Evolutionary conservation across 2,329 filamentous ascomycete genomes (phyloP).

Genomic region (Polychaeton citri): DNA sequence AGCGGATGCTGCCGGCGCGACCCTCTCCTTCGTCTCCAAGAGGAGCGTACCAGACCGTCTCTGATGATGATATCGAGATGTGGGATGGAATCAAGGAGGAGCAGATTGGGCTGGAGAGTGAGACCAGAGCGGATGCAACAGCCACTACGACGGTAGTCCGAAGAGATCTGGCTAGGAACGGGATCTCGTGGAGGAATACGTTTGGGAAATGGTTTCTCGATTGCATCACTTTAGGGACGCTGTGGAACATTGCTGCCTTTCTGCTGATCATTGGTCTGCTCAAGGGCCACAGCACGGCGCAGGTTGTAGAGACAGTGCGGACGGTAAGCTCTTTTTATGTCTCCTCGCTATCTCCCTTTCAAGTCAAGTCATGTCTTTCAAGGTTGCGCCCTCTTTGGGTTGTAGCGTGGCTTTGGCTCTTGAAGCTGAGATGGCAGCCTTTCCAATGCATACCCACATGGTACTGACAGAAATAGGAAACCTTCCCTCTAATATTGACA

Average conservation of each 20-base stretch:
- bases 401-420: too few relatives aligned
- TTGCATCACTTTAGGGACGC: slow-evolving; percentile 46
- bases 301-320: slow-evolving; percentile 1
- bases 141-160: slow-evolving; percentile 17
- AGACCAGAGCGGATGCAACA: slow-evolving; percentile 21
- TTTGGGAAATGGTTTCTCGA: slow-evolving; percentile 48
- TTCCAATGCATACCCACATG: too few relatives aligned
- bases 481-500: slow-evolving; percentile 45
- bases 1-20: slow-evolving; percentile 55
- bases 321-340: not conserved
- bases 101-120: not conserved
- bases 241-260: slow-evolving; percentile 49
- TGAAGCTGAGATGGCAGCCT: too few relatives aligned
- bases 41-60: not conserved
- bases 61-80: not conserved
- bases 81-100: not conserved
- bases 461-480: not conserved
- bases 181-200: not conserved
- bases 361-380: too few relatives aligned
- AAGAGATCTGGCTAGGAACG: not conserved
- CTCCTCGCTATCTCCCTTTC: too few relatives aligned
- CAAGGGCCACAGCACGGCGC: slow-evolving; percentile 4
- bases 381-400: too few relatives aligned
- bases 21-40: slow-evolving; percentile 8
- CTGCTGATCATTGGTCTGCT: slow-evolving; percentile 40